Evolutionary conservation across 2,329 filamentous ascomycete genomes (phyloP).

Genomic region (Fulvia fulva): DNA sequence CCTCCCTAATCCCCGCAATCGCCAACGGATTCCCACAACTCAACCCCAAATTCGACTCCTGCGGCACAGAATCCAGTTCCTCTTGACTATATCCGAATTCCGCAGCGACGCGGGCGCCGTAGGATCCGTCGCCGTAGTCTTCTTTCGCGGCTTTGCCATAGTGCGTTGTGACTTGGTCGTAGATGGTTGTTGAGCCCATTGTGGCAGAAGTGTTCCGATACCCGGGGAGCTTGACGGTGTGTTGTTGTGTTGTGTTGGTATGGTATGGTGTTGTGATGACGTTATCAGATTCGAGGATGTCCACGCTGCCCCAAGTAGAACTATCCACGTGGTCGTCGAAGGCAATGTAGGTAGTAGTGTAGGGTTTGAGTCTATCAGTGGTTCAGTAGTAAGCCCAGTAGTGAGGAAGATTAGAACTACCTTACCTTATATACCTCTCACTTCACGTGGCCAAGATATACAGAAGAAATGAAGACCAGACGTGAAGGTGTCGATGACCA

Average conservation of each 20-base stretch:
- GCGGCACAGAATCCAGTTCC: conserved; percentile 7
- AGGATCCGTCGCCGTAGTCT: conserved; percentile 1
- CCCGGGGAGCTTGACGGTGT: neutral
- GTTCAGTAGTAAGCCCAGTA: too few relatives aligned
- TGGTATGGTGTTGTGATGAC: neutral
- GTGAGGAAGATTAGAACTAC: too few relatives aligned
- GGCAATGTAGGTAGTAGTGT: too few relatives aligned
- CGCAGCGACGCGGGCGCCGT: conserved; percentile 2
- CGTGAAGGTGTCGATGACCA: neutral
- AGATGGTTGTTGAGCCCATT: conserved; percentile 1
- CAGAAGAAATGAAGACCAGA: neutral
- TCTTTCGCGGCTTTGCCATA: conserved; percentile 5
- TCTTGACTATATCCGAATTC: conserved; percentile 7
- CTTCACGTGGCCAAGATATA: neutral
- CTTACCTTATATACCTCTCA: neutral
- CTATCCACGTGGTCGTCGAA: too few relatives aligned
- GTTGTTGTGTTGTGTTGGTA: too few relatives aligned
- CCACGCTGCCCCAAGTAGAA: too few relatives aligned
- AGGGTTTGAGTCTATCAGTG: too few relatives aligned
- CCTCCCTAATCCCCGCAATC: conserved; percentile 4
- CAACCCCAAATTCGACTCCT: conserved; percentile 9
- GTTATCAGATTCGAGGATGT: too few relatives aligned
- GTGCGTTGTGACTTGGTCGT: conserved; percentile 2
- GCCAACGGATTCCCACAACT: conserved; percentile 12
- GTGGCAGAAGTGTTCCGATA: too few relatives aligned